These are phyloP conservation scores for Mucor piriformis DNA, from an alignment of 371 early-diverging fungal species.

Conservation along the genomic window DNA sequence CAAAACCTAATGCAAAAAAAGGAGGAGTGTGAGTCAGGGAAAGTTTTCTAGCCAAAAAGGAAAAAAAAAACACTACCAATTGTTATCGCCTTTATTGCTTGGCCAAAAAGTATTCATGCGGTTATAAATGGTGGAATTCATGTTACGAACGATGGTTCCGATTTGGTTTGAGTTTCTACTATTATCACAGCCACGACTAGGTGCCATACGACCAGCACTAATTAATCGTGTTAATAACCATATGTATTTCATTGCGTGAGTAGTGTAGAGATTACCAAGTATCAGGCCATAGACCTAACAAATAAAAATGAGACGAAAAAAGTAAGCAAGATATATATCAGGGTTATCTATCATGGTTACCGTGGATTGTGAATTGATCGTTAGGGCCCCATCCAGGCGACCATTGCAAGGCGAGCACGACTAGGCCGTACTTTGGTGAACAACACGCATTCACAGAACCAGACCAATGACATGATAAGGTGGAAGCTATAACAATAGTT, in stretches of 20 bases:
- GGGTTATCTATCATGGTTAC: no score
- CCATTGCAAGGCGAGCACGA: slow-evolving; percentile 64
- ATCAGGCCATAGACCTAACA: slow-evolving; percentile 52
- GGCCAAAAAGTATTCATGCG: slow-evolving; percentile 78
- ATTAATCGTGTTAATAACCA: no score
- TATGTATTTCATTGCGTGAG: no score
- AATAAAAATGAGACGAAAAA: neutral
- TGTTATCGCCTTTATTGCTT: slow-evolving; percentile 63
- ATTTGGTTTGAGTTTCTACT: slow-evolving; percentile 57
- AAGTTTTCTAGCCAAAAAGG: slow-evolving; percentile 8
- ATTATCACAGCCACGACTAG: slow-evolving; percentile 68
- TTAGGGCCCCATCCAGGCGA: slow-evolving; percentile 43
- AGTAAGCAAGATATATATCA: no score
- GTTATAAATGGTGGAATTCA: slow-evolving; percentile 44
- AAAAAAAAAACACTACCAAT: slow-evolving; percentile 7
- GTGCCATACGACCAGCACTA: slow-evolving; percentile 57
- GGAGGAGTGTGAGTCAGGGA: neutral
- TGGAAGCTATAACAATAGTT: slow-evolving; percentile 2
- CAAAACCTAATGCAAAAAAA: slow-evolving; percentile 35
- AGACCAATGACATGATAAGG: slow-evolving; percentile 48
- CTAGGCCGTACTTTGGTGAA: slow-evolving; percentile 67
- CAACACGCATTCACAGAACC: slow-evolving; percentile 62
- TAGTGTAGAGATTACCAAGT: slow-evolving; percentile 58
- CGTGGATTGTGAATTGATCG: slow-evolving; percentile 58
- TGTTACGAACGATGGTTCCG: slow-evolving; percentile 39